These are phyloP conservation scores for Saccharomyces eubayanus DNA, from an alignment of 805 yeast species.

Conservation along the genomic window DNA sequence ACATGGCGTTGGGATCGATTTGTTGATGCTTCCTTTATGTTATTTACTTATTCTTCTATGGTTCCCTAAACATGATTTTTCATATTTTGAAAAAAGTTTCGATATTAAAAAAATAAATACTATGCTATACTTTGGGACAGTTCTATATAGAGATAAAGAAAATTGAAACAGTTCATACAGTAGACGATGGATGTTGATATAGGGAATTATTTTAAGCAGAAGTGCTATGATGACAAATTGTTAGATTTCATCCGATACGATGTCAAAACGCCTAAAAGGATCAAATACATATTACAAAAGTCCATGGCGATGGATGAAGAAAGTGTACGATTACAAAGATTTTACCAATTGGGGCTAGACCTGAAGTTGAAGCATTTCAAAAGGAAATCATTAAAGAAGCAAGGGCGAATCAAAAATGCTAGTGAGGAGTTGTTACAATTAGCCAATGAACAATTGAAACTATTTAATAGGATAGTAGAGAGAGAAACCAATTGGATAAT, in stretches of 20 bases:
- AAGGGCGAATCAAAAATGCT: neutral
- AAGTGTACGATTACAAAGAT: neutral
- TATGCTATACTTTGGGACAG: neutral
- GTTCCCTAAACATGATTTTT: neutral
- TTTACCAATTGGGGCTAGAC: neutral
- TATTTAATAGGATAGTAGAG: constrained; percentile 47
- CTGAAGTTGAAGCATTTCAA: constrained; percentile 2
- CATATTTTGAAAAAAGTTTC: neutral
- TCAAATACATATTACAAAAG: neutral
- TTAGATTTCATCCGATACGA: constrained; percentile 10
- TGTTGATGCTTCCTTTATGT: neutral
- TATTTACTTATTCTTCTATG: neutral
- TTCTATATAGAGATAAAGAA: neutral
- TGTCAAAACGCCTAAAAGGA: neutral
- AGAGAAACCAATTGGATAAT: constrained; percentile 44
- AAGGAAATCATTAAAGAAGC: constrained; percentile 2
- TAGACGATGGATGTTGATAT: constrained; percentile 1
- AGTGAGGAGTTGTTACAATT: constrained; percentile 12
- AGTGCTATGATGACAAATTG: constrained; percentile 9
- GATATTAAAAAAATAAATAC: neutral
- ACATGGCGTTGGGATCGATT: neutral
- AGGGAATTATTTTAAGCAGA: constrained; percentile 9
- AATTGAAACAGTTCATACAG: neutral
- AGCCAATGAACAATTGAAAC: constrained; percentile 36
- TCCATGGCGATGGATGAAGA: neutral